Percentiles rank a stretch among this genome's conserved stretches.
Conservation (phyloP, 2,329 filamentous ascomycete genomes). For the Sclerotinia nivalis region DNA sequence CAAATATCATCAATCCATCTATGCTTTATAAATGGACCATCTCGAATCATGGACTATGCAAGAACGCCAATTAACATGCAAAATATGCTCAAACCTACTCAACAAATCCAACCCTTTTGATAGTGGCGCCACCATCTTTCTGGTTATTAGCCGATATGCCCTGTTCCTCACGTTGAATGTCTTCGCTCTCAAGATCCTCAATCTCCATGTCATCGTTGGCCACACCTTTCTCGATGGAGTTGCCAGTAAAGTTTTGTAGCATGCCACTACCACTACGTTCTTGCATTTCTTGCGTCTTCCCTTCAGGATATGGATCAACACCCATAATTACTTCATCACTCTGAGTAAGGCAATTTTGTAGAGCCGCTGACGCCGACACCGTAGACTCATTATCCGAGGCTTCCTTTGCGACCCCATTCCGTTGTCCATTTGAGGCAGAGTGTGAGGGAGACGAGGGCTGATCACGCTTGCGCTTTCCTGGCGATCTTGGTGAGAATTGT, state of each 20-base stretch:
- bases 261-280: constrained; percentile 35
- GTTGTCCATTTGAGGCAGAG: constrained; percentile 17
- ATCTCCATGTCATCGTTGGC: constrained; percentile 41
- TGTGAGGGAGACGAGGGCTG: constrained; percentile 23
- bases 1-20: not conserved
- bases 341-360: constrained; percentile 4
- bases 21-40: not conserved
- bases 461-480: constrained; percentile 37
- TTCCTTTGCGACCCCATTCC: constrained; percentile 7
- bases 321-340: constrained; percentile 29
- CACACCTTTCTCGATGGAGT: constrained; percentile 26
- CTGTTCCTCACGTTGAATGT: constrained; percentile 28
- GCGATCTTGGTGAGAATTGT: constrained; percentile 23
- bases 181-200: constrained; percentile 36
- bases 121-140: constrained; percentile 28
- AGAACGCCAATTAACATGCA: not conserved
- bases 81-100: constrained; percentile 18
- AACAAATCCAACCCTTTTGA: constrained; percentile 35
- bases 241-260: constrained; percentile 25
- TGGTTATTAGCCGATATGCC: not conserved
- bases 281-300: constrained; percentile 38
- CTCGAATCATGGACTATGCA: not conserved
- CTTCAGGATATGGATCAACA: constrained; percentile 30
- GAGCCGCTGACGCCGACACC: not conserved
- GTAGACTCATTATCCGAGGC: not conserved